Percentiles rank a stretch among this genome's conserved stretches.
These are phyloP conservation scores for Xanthoconium separans DNA, from an alignment of 1,284 basidiomycete genomes.

Conservation along the genomic window DNA sequence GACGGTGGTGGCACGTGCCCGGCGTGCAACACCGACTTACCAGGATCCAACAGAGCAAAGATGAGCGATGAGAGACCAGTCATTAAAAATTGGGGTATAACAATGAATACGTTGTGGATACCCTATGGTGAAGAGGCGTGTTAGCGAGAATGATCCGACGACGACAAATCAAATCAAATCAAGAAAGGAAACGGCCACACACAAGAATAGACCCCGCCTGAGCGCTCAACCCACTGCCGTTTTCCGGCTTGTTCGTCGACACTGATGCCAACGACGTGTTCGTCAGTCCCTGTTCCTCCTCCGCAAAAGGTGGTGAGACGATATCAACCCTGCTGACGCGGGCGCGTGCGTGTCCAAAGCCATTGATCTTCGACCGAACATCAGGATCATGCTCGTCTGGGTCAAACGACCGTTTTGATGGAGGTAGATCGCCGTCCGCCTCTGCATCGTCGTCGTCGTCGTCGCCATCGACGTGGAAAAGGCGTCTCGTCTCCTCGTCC, in stretches of 20 bases:
- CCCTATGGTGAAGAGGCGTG: conserved; percentile 48
- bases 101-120: conserved; percentile 90
- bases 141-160: background rate
- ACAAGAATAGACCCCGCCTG: conserved; percentile 92
- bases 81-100: conserved; percentile 72
- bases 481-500: conserved; percentile 17
- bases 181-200: conserved; percentile 26
- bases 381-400: background rate
- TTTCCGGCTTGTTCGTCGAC: background rate
- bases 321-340: conserved; percentile 24
- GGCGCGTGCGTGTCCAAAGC: conserved; percentile 18
- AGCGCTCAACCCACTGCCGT: conserved; percentile 49
- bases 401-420: conserved; percentile 1
- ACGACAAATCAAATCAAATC: too few relatives aligned
- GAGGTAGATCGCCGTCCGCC: background rate
- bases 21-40: conserved; percentile 45
- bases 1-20: conserved; percentile 23
- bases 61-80: conserved; percentile 65
- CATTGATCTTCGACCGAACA: conserved; percentile 7
- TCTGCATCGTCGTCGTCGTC: conserved; percentile 1
- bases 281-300: background rate
- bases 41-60: conserved; percentile 64
- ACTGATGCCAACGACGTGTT: background rate
- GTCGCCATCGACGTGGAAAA: conserved; percentile 19
- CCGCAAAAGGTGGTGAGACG: background rate